Conservation (phyloP, 2,329 filamentous ascomycete species). For the Cladorrhinum sp. region DNA sequence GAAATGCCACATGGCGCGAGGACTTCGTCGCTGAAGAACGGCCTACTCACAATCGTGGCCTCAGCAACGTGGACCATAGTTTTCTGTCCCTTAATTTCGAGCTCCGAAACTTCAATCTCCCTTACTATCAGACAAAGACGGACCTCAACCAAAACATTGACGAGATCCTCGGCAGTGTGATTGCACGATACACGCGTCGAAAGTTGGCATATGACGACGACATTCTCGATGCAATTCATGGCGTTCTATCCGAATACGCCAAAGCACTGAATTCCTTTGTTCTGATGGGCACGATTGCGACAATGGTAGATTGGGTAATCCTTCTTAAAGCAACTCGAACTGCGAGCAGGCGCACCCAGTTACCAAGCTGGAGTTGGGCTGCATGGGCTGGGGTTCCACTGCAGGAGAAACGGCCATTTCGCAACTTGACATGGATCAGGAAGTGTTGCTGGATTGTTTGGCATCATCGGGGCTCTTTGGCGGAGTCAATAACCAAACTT, state of each 20-base stretch:
- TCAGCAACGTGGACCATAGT: not conserved
- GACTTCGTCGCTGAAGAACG: not conserved
- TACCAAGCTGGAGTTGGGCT: not conserved
- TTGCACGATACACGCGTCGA: not conserved
- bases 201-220: not conserved
- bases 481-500: not conserved
- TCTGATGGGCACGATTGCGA: not conserved
- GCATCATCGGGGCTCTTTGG: not conserved
- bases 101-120: not conserved
- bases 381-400: not conserved
- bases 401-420: not conserved
- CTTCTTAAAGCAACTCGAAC: not conserved
- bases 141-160: not conserved
- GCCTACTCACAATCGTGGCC: not conserved
- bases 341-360: not conserved
- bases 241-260: not conserved
- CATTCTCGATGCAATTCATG: not conserved
- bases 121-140: not conserved
- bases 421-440: not conserved
- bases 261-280: not conserved
- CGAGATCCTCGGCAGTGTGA: not conserved
- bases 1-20: not conserved
- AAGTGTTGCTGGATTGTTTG: not conserved
- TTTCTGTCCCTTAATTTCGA: not conserved
- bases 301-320: not conserved